Evolutionary conservation across 2,329 filamentous ascomycete genomes (phyloP), one percentile per base, ranked within the genome.

Genomic region (Ophiostoma australiae): DNA sequence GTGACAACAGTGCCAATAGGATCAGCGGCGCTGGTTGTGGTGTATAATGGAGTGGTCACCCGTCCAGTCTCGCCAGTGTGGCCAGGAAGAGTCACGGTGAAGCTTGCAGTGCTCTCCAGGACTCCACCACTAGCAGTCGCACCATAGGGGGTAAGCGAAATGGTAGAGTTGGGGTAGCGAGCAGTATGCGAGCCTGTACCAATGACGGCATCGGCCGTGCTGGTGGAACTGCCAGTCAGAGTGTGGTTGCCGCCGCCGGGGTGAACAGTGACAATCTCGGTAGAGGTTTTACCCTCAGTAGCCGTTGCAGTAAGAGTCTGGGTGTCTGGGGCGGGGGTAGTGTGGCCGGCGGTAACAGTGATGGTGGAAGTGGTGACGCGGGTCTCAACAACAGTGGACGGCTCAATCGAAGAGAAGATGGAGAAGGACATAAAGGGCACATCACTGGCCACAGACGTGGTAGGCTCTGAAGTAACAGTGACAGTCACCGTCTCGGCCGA

Each of bases 1-100:
- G 78, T 77, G 72, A 78, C 76, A 70, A 77, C 75, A 23, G 76
- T 76, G 23, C 69, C 44, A 11, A 61, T 31, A 7, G 73, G 72
- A 31, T 73, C 70, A 15, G 44, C 67, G 71, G 76, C 76, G 69
- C 76, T 79, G 70, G 76, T 77, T 71, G 77, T 78, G 41, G 76
- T 76, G 58, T 63, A 33, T 6, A 75, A 74, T 0, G 69, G 23
- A 15, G 68, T 39, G 6, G 61, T 44, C 23, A 37, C 27, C 37
- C 61, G 33, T 10, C 67, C 69, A 4, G 72, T 63, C 61, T 68
- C 66, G 7, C 55, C 44, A 48, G 48, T 68, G 33, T 52, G 44
- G 65, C 35, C 23, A 39, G 63, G 69, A 11, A 73, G 5, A 1
- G 72, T 71, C 44, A 74, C 13, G 0, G 70, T 74, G 20, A 39